phyloP scores from a whole-genome alignment of 148 eudicot genomes.

The Bassia scoparia region DNA sequence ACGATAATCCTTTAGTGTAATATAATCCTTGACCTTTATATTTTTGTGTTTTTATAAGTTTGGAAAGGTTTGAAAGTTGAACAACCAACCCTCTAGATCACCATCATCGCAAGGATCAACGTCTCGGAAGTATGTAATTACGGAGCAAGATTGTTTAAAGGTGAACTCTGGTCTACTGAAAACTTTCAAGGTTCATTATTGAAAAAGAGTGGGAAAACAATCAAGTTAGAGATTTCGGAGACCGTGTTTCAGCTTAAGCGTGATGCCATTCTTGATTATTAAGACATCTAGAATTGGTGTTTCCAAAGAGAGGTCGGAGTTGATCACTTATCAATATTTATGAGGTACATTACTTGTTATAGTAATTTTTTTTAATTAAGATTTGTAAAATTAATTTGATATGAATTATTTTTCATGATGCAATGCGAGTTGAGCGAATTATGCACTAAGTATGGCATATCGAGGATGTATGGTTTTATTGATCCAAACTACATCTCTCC shows the following conservation, averaged over 20 bases:
- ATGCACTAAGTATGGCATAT: not conserved
- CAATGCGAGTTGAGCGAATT: not conserved
- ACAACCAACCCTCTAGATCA: not conserved
- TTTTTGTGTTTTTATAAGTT: not conserved
- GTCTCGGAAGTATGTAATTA: not conserved
- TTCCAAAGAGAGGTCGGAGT: not conserved
- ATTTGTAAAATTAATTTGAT: not conserved
- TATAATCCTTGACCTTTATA: not conserved
- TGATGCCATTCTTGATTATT: not conserved
- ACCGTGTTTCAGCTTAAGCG: not conserved
- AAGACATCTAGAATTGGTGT: slow-evolving; percentile 1
- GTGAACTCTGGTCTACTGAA: not conserved
- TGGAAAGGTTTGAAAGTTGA: not conserved
- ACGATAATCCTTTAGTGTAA: not conserved
- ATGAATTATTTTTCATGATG: not conserved
- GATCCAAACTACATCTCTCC: not conserved
- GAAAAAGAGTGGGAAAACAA: not conserved
- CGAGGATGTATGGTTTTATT: not conserved
- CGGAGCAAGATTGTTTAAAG: not conserved
- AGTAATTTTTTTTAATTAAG: not conserved
- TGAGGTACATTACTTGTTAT: not conserved
- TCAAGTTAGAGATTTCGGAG: not conserved
- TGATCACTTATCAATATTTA: not conserved
- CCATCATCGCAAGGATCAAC: not conserved
- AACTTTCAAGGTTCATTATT: not conserved